Conservation (phyloP, 805 yeast genomes). For the Torulaspora microellipsoides region DNA sequence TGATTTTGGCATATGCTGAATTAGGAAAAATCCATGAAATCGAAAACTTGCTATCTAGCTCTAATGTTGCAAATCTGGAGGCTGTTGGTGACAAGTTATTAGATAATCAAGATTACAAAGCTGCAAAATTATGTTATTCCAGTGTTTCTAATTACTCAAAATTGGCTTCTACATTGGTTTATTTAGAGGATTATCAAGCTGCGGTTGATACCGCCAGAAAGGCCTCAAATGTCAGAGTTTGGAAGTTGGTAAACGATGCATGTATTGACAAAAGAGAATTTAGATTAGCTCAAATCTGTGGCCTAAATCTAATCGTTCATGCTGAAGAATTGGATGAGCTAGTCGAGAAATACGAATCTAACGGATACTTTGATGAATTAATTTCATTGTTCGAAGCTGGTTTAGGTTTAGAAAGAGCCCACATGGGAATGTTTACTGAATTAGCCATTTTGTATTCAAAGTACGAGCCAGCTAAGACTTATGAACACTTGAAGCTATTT, state of each 20-base stretch:
- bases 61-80: constrained; percentile 92
- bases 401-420: constrained; percentile 94
- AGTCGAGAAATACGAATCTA: constrained; percentile 78
- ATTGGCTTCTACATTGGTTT: constrained; percentile 93
- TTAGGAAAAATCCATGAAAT: constrained; percentile 72
- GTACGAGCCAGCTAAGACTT: constrained; percentile 82
- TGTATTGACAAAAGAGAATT: constrained; percentile 94
- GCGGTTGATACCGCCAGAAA: constrained; percentile 99
- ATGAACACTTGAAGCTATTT: constrained; percentile 95
- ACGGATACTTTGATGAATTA: constrained; percentile 88
- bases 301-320: constrained; percentile 91
- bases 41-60: constrained; percentile 74
- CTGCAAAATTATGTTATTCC: constrained; percentile 83
- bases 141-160: constrained; percentile 91
- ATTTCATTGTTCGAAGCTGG: constrained; percentile 94
- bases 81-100: constrained; percentile 87
- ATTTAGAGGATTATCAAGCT: constrained; percentile 84
- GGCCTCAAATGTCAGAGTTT: constrained; percentile 87
- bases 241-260: constrained; percentile 97
- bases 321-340: constrained; percentile 95
- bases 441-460: constrained; percentile 86
- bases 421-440: constrained; percentile 99
- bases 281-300: constrained; percentile 97
- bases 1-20: constrained; percentile 81
- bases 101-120: constrained; percentile 76